Evolutionary conservation across 2,329 filamentous ascomycete species (phyloP), one percentile per base, ranked within the genome.

Genomic region (Xylaria sp.): DNA sequence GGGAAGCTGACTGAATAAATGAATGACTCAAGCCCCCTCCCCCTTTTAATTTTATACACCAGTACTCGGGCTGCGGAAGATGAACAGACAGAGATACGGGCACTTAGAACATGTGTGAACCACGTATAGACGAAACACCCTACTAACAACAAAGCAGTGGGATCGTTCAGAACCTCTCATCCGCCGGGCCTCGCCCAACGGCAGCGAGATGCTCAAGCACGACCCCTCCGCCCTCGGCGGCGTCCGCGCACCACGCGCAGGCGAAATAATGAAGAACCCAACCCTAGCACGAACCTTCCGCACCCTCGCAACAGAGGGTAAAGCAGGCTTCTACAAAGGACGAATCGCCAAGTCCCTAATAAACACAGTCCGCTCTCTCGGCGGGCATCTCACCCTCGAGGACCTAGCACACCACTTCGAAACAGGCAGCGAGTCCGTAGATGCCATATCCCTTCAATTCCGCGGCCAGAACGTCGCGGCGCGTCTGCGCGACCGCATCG

Each of bases 261-360:
- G 96, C 5, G 96, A 99, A 77, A 89, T 98, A 71, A 92, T 98
- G 86, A 93, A 90, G 82, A 97, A 97, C 72, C 92, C 92, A 0
- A 90, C 88, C 0, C 85, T 98, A 9, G 94, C 92, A 0, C 86
- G 87, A 55, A 98, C 95, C 0, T 98, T 97, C 82, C 88, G 92
- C 64, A 82, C 91, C 0, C 84, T 99, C 5, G 95, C 90, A 0
- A 85, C 89, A 39, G 86, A 97, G 67, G 94, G 94, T 23, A 98
- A 97, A 81, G 89, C 90, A 74, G 96, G 95, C 0, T 99, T 98
- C 83, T 99, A 99, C 79, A 87, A 90, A 28, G 96, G 96, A 0
- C 86, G 90, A 46, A 89, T 98, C 61, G 96, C 93, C 2, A 88
- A 96, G 76, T 91, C 91, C 72, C 84, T 98, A 18, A 87, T 97